Conservation (phyloP, 1,284 basidiomycete species). For the Malassezia obtusa region DNA sequence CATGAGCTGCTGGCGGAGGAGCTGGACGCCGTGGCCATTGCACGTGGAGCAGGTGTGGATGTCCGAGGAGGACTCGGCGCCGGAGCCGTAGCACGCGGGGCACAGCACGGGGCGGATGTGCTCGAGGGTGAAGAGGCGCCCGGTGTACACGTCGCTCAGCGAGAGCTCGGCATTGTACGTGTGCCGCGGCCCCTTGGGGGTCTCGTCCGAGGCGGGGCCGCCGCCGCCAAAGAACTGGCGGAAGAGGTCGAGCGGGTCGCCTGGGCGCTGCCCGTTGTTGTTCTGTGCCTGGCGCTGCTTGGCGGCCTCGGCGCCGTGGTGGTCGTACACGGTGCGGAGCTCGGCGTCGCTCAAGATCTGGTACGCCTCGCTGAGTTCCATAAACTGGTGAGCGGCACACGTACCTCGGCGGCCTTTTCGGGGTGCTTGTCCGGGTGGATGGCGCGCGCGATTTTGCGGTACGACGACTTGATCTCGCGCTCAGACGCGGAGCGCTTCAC, state of each 20-base stretch:
- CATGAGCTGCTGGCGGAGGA: conserved; percentile 47
- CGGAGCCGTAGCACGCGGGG: conserved; percentile 40
- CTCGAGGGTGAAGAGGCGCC: conserved; percentile 29
- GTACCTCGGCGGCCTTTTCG: conserved; percentile 32
- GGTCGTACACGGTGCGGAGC: conserved; percentile 40
- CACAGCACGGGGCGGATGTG: conserved; percentile 41
- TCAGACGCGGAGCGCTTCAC: conserved; percentile 34
- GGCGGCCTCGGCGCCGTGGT: conserved; percentile 41
- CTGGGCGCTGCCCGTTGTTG: conserved; percentile 19
- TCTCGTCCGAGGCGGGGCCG: conserved; percentile 19
- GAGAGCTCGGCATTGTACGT: conserved; percentile 37
- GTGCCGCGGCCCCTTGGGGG: conserved; percentile 37
- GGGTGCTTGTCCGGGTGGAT: conserved; percentile 47
- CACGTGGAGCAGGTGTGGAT: conserved; percentile 41
- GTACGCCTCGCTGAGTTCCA: conserved; percentile 50
- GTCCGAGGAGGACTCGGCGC: conserved; percentile 36
- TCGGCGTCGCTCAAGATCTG: conserved; percentile 39
- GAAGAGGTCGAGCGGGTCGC: conserved; percentile 44
- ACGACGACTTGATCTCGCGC: conserved; percentile 44
- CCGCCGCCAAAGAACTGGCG: conserved; percentile 40
- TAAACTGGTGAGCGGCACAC: conserved; percentile 21
- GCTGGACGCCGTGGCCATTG: conserved; percentile 33
- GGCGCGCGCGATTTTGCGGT: conserved; percentile 41
- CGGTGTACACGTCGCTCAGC: conserved; percentile 38
- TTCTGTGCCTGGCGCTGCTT: conserved; percentile 37